These are phyloP conservation scores for Endocalyx cinctus DNA, from an alignment of 2,329 filamentous ascomycete genomes.

Conservation along the genomic window DNA sequence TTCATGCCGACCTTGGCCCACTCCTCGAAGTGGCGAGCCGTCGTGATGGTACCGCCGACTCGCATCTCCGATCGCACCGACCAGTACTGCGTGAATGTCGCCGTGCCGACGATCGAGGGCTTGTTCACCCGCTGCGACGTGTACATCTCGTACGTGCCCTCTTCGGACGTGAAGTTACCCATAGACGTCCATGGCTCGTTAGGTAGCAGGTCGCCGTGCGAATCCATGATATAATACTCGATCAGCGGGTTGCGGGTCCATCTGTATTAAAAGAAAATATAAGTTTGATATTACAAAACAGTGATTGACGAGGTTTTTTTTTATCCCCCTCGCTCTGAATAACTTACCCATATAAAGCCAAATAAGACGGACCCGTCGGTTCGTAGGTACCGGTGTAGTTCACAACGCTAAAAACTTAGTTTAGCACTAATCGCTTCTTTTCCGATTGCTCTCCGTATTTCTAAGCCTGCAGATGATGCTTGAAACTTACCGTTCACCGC, in stretches of 20 bases:
- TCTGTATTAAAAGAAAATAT: not conserved
- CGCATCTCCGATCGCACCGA: slow-evolving; percentile 43
- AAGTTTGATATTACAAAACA: too few species aligned
- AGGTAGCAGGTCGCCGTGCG: slow-evolving; percentile 45
- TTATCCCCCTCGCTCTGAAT: too few species aligned
- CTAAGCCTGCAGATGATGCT: too few species aligned
- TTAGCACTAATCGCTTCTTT: too few species aligned
- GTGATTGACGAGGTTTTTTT: slow-evolving; percentile 2
- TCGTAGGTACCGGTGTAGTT: slow-evolving; percentile 32
- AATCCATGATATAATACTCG: slow-evolving; percentile 56
- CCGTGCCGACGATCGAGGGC: slow-evolving; percentile 49
- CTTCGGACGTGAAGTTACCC: slow-evolving; percentile 47
- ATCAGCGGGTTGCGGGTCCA: slow-evolving; percentile 26
- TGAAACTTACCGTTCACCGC: slow-evolving; percentile 39
- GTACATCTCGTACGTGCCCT: slow-evolving; percentile 49
- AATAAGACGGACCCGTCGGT: slow-evolving; percentile 38
- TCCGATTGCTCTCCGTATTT: too few species aligned
- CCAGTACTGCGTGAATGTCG: slow-evolving; percentile 52
- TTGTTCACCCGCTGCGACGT: slow-evolving; percentile 43
- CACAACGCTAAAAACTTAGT: slow-evolving; percentile 29
- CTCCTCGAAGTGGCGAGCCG: slow-evolving; percentile 48
- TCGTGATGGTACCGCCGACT: slow-evolving; percentile 48
- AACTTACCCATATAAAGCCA: slow-evolving; percentile 56
- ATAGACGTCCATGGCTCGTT: slow-evolving; percentile 41
- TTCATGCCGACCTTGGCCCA: slow-evolving; percentile 46